A percentile compares a stretch with the other conserved stretches of the same genome.
phyloP scores from a whole-genome alignment of 2,329 filamentous ascomycete species.

The Lasiodiplodia citricola region DNA sequence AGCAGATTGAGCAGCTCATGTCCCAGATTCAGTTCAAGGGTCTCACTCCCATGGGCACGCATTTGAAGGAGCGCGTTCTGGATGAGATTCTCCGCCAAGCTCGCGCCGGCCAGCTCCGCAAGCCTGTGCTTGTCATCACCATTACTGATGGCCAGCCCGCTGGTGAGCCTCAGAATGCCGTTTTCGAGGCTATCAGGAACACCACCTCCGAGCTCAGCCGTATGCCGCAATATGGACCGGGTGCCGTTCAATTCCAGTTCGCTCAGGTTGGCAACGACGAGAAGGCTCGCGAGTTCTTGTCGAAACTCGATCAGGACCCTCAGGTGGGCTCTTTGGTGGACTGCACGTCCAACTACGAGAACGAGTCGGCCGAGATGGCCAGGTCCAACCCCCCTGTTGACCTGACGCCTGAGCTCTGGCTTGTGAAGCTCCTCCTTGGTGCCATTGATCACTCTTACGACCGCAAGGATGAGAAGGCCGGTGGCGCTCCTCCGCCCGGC shows the following conservation, averaged over 20 bases:
- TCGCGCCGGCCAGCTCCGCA: slow-evolving; percentile 59
- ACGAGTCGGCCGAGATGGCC: slow-evolving; percentile 70
- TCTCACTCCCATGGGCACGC: slow-evolving; percentile 69
- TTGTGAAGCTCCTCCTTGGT: slow-evolving; percentile 70
- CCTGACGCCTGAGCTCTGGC: slow-evolving; percentile 69
- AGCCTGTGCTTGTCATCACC: slow-evolving; percentile 69
- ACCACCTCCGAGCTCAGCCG: slow-evolving; percentile 57
- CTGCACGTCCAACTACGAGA: slow-evolving; percentile 73
- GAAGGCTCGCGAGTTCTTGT: slow-evolving; percentile 67
- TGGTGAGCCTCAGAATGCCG: slow-evolving; percentile 62
- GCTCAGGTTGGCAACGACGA: slow-evolving; percentile 72
- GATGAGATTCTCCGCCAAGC: slow-evolving; percentile 64
- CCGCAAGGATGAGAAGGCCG: slow-evolving; percentile 66
- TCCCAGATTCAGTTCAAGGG: slow-evolving; percentile 66
- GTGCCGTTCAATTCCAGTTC: slow-evolving; percentile 70
- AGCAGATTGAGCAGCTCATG: slow-evolving; percentile 65
- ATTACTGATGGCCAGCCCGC: slow-evolving; percentile 71
- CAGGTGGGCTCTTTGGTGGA: slow-evolving; percentile 66
- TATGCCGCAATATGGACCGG: slow-evolving; percentile 56
- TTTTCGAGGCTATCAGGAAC: slow-evolving; percentile 63
- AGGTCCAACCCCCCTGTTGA: slow-evolving; percentile 66
- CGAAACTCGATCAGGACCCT: slow-evolving; percentile 68
- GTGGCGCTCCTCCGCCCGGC: slow-evolving; percentile 37
- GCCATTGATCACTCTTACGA: slow-evolving; percentile 71
- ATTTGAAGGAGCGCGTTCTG: slow-evolving; percentile 66